Evolutionary conservation across 768 basidiomycete genomes (phyloP), one percentile per base, ranked within the genome.

Genomic region (Lactifluus echinatus): DNA sequence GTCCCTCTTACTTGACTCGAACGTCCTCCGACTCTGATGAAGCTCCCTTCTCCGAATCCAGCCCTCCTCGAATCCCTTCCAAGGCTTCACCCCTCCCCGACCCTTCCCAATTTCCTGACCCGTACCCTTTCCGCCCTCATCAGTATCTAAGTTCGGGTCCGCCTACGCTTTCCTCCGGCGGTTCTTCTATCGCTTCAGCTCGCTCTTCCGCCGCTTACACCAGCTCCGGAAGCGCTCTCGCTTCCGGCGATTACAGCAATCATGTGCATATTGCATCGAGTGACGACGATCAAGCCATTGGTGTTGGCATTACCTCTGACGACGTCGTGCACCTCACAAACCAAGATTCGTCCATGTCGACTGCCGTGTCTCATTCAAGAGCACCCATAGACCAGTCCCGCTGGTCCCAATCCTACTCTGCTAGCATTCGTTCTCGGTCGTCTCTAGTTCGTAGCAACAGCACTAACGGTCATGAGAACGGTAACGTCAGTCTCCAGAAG

Each of bases 141-240:
- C 72, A 71, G 63, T 73, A 74, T 53, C 72, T 76, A n/a, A 71
- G 74, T 58, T 72, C 71, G 37, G 62, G 67, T 4, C 72, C 77
- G 11, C 84, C 84, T 3, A 75, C 83, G 15, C 80, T 87, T 53
- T 88, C 86, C 2, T 85, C 85, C 4, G 79, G 79, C 40, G 80
- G 81, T 44, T 86, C 89, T 0, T 84, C 85, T 24, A 81, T 84
- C 31, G 76, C 78, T 1, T 88, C 87, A 4, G 81, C 85, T 7
- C 79, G 87, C 49, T 89, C 88, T 8, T 87, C 86, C 4, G 86
- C 87, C 2, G 86, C 87, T 4, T 89, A 89, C 66, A 85, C 86
- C 23, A 84, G 78, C 69, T 81, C 82, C 19, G 84, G 83, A 53
- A 85, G 84, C 69, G 76, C 79, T 19, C 68, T 80, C 43, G 73